These are phyloP conservation scores for Seiridium cupressi DNA, from an alignment of 2,329 filamentous ascomycete genomes.

Conservation along the genomic window DNA sequence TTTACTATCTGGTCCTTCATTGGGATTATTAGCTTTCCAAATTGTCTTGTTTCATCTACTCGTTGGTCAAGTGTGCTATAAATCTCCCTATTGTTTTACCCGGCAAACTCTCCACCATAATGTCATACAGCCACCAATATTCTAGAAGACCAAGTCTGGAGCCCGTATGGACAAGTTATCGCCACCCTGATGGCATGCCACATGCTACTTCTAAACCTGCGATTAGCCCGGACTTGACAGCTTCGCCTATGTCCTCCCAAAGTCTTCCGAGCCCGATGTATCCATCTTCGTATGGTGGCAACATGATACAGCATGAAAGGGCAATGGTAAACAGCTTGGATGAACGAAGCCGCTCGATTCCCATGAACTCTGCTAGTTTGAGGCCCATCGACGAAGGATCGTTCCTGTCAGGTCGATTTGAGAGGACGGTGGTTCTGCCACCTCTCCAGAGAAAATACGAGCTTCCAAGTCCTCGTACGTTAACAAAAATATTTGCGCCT, in stretches of 20 bases:
- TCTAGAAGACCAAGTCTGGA: conserved; percentile 28
- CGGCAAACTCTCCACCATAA: too few species aligned
- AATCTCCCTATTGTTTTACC: too few species aligned
- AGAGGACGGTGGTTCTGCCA: conserved; percentile 23
- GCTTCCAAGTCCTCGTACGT: conserved; percentile 9
- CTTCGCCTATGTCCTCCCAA: conserved; percentile 28
- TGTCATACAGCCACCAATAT: too few species aligned
- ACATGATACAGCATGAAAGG: conserved; percentile 34
- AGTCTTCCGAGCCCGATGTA: conserved; percentile 33
- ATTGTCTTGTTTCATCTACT: neutral
- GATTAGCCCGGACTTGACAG: conserved; percentile 20
- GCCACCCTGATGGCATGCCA: conserved; percentile 21
- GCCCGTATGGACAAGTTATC: conserved; percentile 32
- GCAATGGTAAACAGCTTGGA: conserved; percentile 33
- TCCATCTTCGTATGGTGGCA: conserved; percentile 27
- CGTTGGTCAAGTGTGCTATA: neutral
- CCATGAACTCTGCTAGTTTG: conserved; percentile 17
- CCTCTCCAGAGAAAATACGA: conserved; percentile 12
- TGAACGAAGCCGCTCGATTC: conserved; percentile 17
- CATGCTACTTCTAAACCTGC: conserved; percentile 19
- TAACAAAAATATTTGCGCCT: conserved; percentile 3
- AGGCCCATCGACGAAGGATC: conserved; percentile 29
- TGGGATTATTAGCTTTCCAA: too few species aligned
- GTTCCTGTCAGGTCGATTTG: conserved; percentile 21
- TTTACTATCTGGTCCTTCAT: neutral